Conservation (phyloP, 768 basidiomycete species). For the Amanita phalloides region DNA sequence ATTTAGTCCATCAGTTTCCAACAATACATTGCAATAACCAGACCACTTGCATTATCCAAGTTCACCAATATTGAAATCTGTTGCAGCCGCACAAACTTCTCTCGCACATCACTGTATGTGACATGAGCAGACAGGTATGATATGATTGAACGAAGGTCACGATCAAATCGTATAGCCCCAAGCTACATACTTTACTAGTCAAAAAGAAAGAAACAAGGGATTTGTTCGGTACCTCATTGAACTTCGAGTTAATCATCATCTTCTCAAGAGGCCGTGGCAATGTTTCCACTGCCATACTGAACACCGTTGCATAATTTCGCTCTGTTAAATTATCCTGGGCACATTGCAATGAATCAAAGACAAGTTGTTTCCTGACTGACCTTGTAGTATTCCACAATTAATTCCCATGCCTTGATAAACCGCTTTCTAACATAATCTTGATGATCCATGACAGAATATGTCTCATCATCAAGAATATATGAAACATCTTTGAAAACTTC, state of each 20-base stretch:
- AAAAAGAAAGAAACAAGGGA: not conserved
- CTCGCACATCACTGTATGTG: conserved; percentile 79
- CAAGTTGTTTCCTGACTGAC: conserved; percentile 15
- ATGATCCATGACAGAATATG: conserved; percentile 74
- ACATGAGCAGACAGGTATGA: conserved; percentile 83
- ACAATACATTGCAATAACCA: not conserved
- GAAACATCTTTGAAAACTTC: conserved; percentile 88
- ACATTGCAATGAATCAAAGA: not conserved
- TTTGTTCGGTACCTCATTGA: conserved; percentile 57
- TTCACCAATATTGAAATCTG: conserved; percentile 91
- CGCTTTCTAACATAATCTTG: conserved; percentile 82
- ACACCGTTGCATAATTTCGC: conserved; percentile 78
- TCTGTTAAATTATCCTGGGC: conserved; percentile 79
- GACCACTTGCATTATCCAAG: conserved; percentile 56
- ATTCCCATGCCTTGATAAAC: conserved; percentile 85
- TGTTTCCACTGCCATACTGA: conserved; percentile 75
- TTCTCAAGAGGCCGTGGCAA: conserved; percentile 96
- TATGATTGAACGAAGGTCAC: conserved; percentile 77
- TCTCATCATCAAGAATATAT: conserved; percentile 85
- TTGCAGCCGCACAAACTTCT: conserved; percentile 86
- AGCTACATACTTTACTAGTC: conserved; percentile 38
- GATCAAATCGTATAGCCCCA: conserved; percentile 92
- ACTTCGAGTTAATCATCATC: conserved; percentile 66
- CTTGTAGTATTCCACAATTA: conserved; percentile 78
- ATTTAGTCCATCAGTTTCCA: conserved; percentile 31